A percentile compares a stretch with the other conserved stretches of the same genome.
Evolutionary conservation across 192 early-diverging fungal species (phyloP).

Genomic region (Funneliformis geosporum): DNA sequence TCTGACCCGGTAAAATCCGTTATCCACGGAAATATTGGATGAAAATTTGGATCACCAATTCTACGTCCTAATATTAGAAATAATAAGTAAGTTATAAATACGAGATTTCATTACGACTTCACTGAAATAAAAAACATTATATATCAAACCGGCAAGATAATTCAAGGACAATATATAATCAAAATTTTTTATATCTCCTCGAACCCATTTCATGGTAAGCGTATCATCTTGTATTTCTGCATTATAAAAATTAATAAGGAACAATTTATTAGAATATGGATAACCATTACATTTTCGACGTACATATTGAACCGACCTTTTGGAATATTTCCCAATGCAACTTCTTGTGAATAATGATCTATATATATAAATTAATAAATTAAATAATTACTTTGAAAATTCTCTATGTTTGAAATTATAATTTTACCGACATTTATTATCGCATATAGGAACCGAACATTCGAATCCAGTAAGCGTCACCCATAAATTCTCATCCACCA

Average conservation of each 20-base stretch:
- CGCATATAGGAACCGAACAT: conserved; percentile 39
- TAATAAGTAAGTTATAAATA: conserved; percentile 7
- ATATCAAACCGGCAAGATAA: conserved; percentile 67
- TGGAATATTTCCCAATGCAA: conserved; percentile 24
- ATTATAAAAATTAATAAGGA: neutral
- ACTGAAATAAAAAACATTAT: neutral
- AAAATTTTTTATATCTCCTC: conserved; percentile 87
- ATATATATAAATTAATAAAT: neutral
- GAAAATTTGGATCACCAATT: conserved; percentile 64
- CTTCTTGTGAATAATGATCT: neutral
- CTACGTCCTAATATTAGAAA: conserved; percentile 49
- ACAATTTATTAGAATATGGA: neutral
- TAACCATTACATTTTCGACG: neutral
- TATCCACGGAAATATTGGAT: conserved; percentile 72
- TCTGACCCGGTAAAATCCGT: conserved; percentile 62
- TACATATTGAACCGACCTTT: conserved; percentile 34
- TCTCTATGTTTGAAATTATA: neutral
- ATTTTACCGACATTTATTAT: neutral
- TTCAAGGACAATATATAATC: conserved; percentile 94
- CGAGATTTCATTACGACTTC: neutral
- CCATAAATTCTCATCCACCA: conserved; percentile 65
- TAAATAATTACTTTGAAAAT: neutral
- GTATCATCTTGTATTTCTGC: conserved; percentile 50
- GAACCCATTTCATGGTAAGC: conserved; percentile 69
- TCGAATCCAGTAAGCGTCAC: conserved; percentile 55